phyloP scores from a whole-genome alignment of 1,284 basidiomycete species.

The Sanghuangporus sanghuang region DNA sequence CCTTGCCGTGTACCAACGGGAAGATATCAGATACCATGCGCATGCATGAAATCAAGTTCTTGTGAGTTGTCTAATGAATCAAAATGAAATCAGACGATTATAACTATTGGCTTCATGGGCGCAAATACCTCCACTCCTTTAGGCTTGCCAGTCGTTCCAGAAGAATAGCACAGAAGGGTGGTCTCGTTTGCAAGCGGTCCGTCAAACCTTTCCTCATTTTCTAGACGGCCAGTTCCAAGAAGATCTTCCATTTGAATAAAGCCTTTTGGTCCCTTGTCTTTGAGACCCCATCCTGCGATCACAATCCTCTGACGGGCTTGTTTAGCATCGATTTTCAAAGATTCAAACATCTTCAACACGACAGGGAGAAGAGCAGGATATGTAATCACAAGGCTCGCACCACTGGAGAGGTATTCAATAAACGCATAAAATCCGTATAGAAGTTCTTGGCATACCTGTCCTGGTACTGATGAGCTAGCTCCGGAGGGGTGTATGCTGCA shows the following conservation, averaged over 20 bases:
- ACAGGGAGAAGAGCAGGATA: conserved; percentile 44
- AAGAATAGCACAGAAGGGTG: conserved; percentile 60
- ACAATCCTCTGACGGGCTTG: conserved; percentile 45
- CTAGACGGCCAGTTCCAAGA: conserved; percentile 39
- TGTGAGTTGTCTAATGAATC: conserved; percentile 50
- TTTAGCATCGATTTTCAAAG: conserved; percentile 31
- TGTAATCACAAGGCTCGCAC: conserved; percentile 48
- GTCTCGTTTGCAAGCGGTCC: conserved; percentile 46
- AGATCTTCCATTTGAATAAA: conserved; percentile 38
- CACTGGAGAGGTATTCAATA: conserved; percentile 25
- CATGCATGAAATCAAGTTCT: conserved; percentile 51
- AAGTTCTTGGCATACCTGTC: conserved; percentile 27
- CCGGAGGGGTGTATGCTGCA: conserved; percentile 37
- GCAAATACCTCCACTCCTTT: conserved; percentile 38
- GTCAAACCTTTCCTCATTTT: conserved; percentile 45
- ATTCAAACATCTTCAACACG: conserved; percentile 40
- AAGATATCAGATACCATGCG: conserved; percentile 39
- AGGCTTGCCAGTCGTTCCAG: conserved; percentile 59
- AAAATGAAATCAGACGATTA: not conserved
- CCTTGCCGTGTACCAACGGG: conserved; percentile 35
- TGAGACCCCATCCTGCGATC: conserved; percentile 31
- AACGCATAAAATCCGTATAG: not conserved
- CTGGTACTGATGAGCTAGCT: conserved; percentile 45
- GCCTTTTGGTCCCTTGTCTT: conserved; percentile 24
- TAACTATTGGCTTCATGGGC: not conserved